Conservation (phyloP, 2,329 filamentous ascomycete species). For the Endothia cerciana region DNA sequence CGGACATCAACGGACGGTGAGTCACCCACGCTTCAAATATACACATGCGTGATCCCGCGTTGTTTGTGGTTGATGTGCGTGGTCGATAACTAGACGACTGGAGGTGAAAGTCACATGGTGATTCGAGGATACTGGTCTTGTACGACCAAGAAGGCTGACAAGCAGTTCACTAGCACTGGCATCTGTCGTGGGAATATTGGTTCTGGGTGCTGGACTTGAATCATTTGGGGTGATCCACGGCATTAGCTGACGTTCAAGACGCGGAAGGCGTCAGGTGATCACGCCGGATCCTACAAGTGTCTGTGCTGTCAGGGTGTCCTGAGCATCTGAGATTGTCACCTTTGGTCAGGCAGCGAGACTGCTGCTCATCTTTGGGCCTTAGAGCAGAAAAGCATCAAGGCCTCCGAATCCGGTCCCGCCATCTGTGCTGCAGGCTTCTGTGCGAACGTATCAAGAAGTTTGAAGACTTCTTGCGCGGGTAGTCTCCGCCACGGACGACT, state of each 20-base stretch:
- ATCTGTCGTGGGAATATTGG: not conserved
- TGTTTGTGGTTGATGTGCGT: not conserved
- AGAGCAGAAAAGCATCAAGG: too few relatives aligned
- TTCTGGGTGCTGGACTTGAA: not conserved
- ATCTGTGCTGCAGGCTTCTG: not conserved
- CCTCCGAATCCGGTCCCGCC: too few relatives aligned
- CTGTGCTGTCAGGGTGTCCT: not conserved
- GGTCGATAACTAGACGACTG: too few relatives aligned
- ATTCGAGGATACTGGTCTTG: not conserved
- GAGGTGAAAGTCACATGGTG: not conserved
- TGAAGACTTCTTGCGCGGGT: not conserved
- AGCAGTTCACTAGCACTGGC: not conserved
- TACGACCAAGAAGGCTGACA: not conserved
- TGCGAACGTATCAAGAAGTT: not conserved
- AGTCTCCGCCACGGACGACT: too few relatives aligned
- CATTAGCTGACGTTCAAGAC: not conserved
- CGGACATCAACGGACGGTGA: not conserved
- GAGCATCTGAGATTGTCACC: not conserved
- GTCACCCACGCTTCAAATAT: not conserved
- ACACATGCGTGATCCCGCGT: not conserved
- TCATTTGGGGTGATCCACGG: not conserved
- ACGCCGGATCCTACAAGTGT: not conserved
- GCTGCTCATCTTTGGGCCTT: not conserved
- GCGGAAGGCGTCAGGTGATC: not conserved
- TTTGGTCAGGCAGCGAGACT: not conserved